These are phyloP conservation scores for Collariella sp. DNA, from an alignment of 495 filamentous ascomycete genomes.

Conservation along the genomic window DNA sequence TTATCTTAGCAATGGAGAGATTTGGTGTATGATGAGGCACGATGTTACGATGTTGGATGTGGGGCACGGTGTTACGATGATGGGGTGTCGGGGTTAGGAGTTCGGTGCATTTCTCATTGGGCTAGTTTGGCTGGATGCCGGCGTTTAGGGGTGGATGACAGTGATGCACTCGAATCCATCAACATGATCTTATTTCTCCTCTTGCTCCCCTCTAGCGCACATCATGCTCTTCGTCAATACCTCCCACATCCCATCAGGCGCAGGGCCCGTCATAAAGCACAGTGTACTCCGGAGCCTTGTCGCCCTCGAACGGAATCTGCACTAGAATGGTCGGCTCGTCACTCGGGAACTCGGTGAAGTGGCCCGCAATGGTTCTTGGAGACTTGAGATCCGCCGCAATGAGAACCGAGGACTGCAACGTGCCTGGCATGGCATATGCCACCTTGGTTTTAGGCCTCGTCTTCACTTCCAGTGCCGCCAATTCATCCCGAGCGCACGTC, in stretches of 20 bases:
- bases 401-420: constrained; percentile 15
- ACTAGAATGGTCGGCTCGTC: constrained; percentile 24
- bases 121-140: background rate
- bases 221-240: background rate
- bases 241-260: background rate
- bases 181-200: background rate
- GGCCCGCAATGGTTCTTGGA: constrained; percentile 19
- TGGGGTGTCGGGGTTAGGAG: background rate
- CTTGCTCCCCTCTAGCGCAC: background rate
- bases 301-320: constrained; percentile 21
- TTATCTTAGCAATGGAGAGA: background rate
- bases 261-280: constrained; percentile 22
- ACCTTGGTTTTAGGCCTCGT: constrained; percentile 14
- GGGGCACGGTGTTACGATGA: background rate
- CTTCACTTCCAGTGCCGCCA: background rate
- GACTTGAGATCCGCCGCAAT: constrained; percentile 25
- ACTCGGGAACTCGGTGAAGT: constrained; percentile 26
- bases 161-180: background rate
- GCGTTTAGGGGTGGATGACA: background rate
- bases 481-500: background rate
- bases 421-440: constrained; percentile 24
- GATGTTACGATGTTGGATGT: too few relatives aligned
- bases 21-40: too few relatives aligned
- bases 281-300: constrained; percentile 16
- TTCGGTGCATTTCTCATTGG: too few relatives aligned